Evolutionary conservation across 1,284 basidiomycete species (phyloP).

Genomic region (Leccinum fuscescens): DNA sequence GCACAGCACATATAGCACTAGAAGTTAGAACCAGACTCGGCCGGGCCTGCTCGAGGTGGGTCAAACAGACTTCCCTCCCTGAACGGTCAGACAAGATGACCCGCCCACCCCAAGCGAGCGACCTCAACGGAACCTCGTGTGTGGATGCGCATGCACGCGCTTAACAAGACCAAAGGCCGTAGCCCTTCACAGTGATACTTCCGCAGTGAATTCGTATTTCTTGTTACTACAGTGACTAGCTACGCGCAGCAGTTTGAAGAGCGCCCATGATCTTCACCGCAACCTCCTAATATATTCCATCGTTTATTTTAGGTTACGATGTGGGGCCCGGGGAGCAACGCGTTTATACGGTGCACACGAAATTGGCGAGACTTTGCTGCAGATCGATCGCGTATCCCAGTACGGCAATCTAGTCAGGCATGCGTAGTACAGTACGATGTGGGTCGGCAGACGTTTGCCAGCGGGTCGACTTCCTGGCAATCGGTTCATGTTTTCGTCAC

Average conservation of each 20-base stretch:
- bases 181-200: not conserved
- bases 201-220: not conserved
- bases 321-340: not conserved
- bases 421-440: not conserved
- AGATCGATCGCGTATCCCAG: not conserved
- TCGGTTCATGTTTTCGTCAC: not conserved
- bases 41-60: constrained; percentile 2
- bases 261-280: not conserved
- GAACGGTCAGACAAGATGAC: not conserved
- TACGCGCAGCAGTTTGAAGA: not conserved
- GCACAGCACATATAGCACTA: not conserved
- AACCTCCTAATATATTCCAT: not conserved
- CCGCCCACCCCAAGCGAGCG: constrained; percentile 2
- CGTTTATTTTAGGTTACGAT: not conserved
- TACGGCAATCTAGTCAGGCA: not conserved
- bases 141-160: not conserved
- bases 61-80: constrained; percentile 1
- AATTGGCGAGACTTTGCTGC: not conserved
- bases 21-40: not conserved
- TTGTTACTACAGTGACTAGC: not conserved
- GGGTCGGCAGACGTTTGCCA: not conserved
- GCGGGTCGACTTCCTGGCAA: not conserved
- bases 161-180: not conserved
- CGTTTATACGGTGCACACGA: not conserved
- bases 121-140: constrained; percentile 13